These are phyloP conservation scores for Pyricularia sp. DNA, from an alignment of 2,329 filamentous ascomycete genomes.

Conservation along the genomic window DNA sequence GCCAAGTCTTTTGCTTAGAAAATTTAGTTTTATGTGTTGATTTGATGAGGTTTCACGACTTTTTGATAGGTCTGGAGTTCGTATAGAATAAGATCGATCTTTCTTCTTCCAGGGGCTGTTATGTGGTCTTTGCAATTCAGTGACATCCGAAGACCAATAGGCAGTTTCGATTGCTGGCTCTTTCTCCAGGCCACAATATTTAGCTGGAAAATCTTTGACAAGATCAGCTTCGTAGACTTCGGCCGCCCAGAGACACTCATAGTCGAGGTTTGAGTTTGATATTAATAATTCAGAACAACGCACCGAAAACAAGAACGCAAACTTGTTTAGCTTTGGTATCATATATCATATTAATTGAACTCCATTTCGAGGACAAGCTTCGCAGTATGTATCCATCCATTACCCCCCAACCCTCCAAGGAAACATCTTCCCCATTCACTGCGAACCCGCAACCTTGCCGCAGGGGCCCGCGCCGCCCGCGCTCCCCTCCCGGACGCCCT, in stretches of 20 bases:
- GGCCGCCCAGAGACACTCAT: neutral
- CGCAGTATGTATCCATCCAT: neutral
- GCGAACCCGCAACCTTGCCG: neutral
- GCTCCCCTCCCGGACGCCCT: neutral
- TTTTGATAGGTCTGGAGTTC: neutral
- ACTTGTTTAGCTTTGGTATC: neutral
- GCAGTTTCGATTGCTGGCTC: neutral
- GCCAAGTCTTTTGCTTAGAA: conserved; percentile 46
- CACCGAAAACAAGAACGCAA: neutral
- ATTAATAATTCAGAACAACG: neutral
- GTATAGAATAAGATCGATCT: neutral
- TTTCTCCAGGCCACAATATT: neutral
- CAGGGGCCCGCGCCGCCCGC: conserved; percentile 1
- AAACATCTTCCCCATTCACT: neutral
- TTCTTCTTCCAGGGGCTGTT: neutral
- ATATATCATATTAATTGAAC: too few relatives aligned
- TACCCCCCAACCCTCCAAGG: too few relatives aligned
- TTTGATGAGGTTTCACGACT: neutral
- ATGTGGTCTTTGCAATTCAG: neutral
- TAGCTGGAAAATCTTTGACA: neutral
- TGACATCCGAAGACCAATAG: too few relatives aligned
- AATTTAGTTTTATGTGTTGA: neutral
- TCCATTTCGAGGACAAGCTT: neutral
- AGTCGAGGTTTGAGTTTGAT: neutral
- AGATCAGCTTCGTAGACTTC: neutral